phyloP scores from a whole-genome alignment of 2,329 filamentous ascomycete species.

The Calonectria pseudoturangicola region DNA sequence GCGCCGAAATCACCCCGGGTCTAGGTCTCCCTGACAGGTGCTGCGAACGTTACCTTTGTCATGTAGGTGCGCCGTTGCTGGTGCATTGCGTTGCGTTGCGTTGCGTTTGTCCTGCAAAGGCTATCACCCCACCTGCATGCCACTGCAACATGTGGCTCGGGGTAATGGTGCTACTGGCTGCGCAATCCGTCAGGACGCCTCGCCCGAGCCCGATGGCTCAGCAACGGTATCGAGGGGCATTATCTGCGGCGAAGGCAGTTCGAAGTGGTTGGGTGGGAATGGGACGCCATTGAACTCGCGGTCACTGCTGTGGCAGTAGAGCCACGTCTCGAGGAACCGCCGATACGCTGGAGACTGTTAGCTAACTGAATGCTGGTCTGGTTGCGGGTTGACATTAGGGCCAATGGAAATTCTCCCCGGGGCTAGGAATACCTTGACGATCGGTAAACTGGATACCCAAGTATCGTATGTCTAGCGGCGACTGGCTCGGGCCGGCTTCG shows the following conservation, averaged over 20 bases:
- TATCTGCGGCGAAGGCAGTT: slow-evolving; percentile 69
- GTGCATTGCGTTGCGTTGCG: slow-evolving; percentile 1
- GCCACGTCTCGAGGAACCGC: slow-evolving; percentile 68
- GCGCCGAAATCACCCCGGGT: slow-evolving; percentile 38
- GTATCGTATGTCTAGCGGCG: slow-evolving; percentile 66
- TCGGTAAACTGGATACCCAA: slow-evolving; percentile 70
- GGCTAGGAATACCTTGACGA: slow-evolving; percentile 62
- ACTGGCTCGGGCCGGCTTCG: slow-evolving; percentile 51
- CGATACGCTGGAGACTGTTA: slow-evolving; percentile 59
- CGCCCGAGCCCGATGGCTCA: slow-evolving; percentile 52
- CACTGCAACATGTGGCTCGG: slow-evolving; percentile 51
- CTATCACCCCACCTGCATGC: slow-evolving; percentile 52
- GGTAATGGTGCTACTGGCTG: slow-evolving; percentile 50
- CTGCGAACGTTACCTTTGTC: slow-evolving; percentile 5
- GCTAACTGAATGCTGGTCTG: slow-evolving; percentile 46
- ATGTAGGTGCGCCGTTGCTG: background rate
- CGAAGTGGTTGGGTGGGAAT: slow-evolving; percentile 67
- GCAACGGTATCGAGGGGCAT: slow-evolving; percentile 55
- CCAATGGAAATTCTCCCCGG: slow-evolving; percentile 15
- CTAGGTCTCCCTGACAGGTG: slow-evolving; percentile 12
- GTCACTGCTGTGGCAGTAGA: slow-evolving; percentile 67
- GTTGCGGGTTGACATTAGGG: slow-evolving; percentile 35
- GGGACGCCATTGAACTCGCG: slow-evolving; percentile 67
- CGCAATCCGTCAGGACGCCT: slow-evolving; percentile 49
- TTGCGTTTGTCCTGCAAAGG: slow-evolving; percentile 41